These are phyloP conservation scores for Apiospora hydei DNA, from an alignment of 2,329 filamentous ascomycete species.

Conservation along the genomic window DNA sequence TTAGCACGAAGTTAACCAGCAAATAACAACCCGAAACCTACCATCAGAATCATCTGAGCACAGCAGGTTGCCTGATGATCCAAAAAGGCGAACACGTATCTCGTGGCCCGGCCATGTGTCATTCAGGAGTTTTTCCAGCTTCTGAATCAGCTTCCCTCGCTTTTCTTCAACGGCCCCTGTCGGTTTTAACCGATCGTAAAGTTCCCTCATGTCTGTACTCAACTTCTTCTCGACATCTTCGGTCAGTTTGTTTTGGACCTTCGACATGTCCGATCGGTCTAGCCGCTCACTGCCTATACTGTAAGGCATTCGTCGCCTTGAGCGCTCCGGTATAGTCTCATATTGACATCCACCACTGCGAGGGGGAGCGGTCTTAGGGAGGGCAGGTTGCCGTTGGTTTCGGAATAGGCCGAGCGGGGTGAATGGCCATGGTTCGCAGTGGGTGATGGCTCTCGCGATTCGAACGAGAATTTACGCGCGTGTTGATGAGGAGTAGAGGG, in stretches of 20 bases:
- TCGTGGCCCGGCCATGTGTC: slow-evolving; percentile 90
- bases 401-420: slow-evolving; percentile 88
- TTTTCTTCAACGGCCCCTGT: slow-evolving; percentile 80
- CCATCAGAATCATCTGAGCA: slow-evolving; percentile 97
- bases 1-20: neutral
- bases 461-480: slow-evolving; percentile 81
- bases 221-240: slow-evolving; percentile 78
- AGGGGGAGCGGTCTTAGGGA: slow-evolving; percentile 71
- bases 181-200: slow-evolving; percentile 87
- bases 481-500: slow-evolving; percentile 93
- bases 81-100: slow-evolving; percentile 92
- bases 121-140: slow-evolving; percentile 88
- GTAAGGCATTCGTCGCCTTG: slow-evolving; percentile 89
- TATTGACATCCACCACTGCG: slow-evolving; percentile 76
- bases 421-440: slow-evolving; percentile 80
- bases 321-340: slow-evolving; percentile 84
- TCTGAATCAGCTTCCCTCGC: slow-evolving; percentile 78
- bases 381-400: slow-evolving; percentile 78
- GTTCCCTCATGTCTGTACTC: slow-evolving; percentile 80
- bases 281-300: slow-evolving; percentile 83
- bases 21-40: slow-evolving; percentile 53
- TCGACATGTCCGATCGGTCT: slow-evolving; percentile 73
- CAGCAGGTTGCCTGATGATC: slow-evolving; percentile 94
- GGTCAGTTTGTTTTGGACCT: slow-evolving; percentile 74
- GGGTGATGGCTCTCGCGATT: slow-evolving; percentile 82